A percentile compares a stretch with the other conserved stretches of the same genome.
Evolutionary conservation across 1,284 basidiomycete species (phyloP).

Genomic region (Rhodotorula sp.): DNA sequence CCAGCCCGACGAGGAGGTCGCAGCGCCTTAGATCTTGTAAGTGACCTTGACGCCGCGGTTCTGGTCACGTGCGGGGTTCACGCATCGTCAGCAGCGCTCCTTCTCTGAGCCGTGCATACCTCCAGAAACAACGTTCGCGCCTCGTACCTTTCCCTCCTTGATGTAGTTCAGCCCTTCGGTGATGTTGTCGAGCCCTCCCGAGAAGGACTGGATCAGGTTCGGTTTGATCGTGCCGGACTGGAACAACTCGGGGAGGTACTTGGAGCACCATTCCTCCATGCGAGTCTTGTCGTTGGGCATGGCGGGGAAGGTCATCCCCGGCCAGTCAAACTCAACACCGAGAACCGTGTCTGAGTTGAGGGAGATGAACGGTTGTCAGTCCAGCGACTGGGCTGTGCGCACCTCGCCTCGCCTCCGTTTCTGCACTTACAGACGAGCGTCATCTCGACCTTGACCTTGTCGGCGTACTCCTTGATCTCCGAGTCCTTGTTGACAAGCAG

Average conservation of each 20-base stretch:
- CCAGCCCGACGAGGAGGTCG: background rate
- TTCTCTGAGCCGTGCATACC: too few relatives aligned
- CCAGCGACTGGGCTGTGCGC: too few relatives aligned
- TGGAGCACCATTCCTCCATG: slow-evolving; percentile 27
- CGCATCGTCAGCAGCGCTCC: too few relatives aligned
- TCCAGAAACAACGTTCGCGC: background rate
- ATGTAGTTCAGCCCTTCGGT: slow-evolving; percentile 37
- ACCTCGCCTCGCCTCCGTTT: too few relatives aligned
- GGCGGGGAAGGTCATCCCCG: slow-evolving; percentile 23
- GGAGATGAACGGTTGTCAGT: background rate
- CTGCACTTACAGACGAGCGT: slow-evolving; percentile 29
- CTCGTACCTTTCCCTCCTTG: slow-evolving; percentile 32
- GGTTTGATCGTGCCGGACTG: slow-evolving; percentile 33
- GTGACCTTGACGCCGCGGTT: slow-evolving; percentile 33
- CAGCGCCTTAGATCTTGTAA: slow-evolving; percentile 11
- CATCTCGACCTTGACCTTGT: slow-evolving; percentile 16
- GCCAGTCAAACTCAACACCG: slow-evolving; percentile 30
- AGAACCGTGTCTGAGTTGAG: slow-evolving; percentile 32
- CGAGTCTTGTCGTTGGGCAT: slow-evolving; percentile 23
- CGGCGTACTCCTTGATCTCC: slow-evolving; percentile 18
- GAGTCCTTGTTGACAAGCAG: slow-evolving; percentile 34
- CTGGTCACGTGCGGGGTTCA: background rate
- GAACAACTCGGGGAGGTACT: slow-evolving; percentile 27
- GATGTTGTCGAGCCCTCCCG: slow-evolving; percentile 36
- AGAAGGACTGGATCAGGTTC: slow-evolving; percentile 31